Evolutionary conservation across 495 filamentous ascomycete genomes (phyloP).

Genomic region (Hypoxylon rickii): DNA sequence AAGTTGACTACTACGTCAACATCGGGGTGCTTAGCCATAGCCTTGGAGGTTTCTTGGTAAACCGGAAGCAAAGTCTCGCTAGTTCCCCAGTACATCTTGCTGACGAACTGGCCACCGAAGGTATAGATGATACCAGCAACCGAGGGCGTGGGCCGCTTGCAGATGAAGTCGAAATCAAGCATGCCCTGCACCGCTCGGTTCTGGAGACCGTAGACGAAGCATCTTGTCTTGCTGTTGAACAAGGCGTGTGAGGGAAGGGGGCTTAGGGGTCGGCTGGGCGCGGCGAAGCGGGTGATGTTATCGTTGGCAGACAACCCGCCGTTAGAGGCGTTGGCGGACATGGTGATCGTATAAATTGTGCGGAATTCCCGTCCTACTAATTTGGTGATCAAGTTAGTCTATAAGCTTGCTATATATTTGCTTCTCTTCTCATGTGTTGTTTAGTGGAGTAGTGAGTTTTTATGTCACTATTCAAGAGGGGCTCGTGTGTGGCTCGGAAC

Average conservation of each 20-base stretch:
- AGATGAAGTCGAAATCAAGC: slow-evolving; percentile 99
- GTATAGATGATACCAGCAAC: slow-evolving; percentile 99
- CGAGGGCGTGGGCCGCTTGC: slow-evolving; percentile 94
- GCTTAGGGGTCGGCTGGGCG: slow-evolving; percentile 89
- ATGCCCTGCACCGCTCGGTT: slow-evolving; percentile 98
- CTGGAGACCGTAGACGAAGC: slow-evolving; percentile 98
- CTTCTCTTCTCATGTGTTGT: too few species aligned
- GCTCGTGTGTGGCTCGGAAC: too few species aligned
- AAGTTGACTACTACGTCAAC: slow-evolving; percentile 99
- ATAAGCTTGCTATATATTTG: too few species aligned
- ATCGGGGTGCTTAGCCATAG: slow-evolving; percentile 94
- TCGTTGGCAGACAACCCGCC: slow-evolving; percentile 80
- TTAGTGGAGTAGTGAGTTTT: too few species aligned
- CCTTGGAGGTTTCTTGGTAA: slow-evolving; percentile 93
- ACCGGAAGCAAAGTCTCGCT: slow-evolving; percentile 98
- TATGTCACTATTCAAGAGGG: not conserved
- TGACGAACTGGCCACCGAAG: slow-evolving; percentile 99
- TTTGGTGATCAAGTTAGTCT: slow-evolving; percentile 11
- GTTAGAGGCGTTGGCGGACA: slow-evolving; percentile 50
- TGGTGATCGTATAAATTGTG: slow-evolving; percentile 35
- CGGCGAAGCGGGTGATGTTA: slow-evolving; percentile 95
- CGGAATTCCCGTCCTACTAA: slow-evolving; percentile 13
- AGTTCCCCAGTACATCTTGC: slow-evolving; percentile 99
- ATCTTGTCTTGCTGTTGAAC: slow-evolving; percentile 99
- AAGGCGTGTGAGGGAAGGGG: slow-evolving; percentile 82